These are phyloP conservation scores for Paraconiothyrium sp. DNA, from an alignment of 2,329 filamentous ascomycete species.

Conservation along the genomic window DNA sequence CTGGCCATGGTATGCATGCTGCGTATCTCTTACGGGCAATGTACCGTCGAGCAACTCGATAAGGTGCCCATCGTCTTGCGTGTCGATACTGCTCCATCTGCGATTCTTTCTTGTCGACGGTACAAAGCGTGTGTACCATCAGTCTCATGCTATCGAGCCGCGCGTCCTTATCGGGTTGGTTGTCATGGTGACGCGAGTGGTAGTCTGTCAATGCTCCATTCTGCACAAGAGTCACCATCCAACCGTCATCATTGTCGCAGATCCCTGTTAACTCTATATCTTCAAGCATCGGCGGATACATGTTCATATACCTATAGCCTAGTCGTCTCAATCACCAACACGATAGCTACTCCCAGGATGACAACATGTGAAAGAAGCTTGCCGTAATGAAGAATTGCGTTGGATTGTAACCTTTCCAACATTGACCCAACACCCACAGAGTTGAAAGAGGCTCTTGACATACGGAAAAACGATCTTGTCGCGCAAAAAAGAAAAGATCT, in stretches of 20 bases:
- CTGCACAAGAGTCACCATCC: neutral
- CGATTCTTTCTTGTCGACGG: neutral
- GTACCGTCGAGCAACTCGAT: neutral
- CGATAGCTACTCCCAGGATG: too few species aligned
- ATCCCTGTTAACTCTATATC: neutral
- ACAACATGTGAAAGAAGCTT: too few species aligned
- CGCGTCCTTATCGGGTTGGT: neutral
- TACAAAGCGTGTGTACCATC: neutral
- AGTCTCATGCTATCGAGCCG: neutral
- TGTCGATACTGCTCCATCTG: neutral
- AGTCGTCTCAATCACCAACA: too few species aligned
- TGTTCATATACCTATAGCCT: too few species aligned
- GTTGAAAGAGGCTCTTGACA: too few species aligned
- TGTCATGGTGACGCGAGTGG: neutral
- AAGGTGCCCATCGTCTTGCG: neutral
- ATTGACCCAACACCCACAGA: too few species aligned
- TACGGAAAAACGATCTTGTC: too few species aligned
- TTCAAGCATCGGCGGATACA: neutral
- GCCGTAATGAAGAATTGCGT: too few species aligned
- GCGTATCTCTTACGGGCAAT: neutral
- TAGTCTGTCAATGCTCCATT: neutral
- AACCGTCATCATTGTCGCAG: neutral
- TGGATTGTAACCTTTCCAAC: too few species aligned
- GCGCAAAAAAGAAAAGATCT: too few species aligned
- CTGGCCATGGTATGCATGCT: neutral